Percentiles rank a stretch among this genome's conserved stretches.
Conservation (phyloP, 768 basidiomycete genomes). For the Dacryopinax spathularia region DNA sequence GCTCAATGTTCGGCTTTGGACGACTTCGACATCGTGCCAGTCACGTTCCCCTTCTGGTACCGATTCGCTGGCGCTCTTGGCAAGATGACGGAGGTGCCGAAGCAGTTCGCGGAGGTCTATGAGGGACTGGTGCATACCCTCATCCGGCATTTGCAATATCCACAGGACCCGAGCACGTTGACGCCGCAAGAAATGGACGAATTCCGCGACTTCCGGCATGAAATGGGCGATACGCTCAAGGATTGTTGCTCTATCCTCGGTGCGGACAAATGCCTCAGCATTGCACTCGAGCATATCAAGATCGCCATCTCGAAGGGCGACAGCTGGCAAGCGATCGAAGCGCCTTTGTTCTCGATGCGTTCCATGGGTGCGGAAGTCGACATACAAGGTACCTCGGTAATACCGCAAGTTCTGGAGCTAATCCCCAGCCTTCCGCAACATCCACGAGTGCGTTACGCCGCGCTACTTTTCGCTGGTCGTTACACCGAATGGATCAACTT, state of each 20-base stretch:
- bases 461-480: conserved; percentile 82
- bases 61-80: conserved; percentile 80
- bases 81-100: conserved; percentile 55
- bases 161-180: conserved; percentile 49
- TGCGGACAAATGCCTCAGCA: conserved; percentile 64
- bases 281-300: conserved; percentile 69
- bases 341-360: conserved; percentile 91
- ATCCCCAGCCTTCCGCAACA: conserved; percentile 80
- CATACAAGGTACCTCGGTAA: conserved; percentile 58
- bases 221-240: conserved; percentile 98
- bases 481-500: conserved; percentile 94
- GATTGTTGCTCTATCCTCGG: conserved; percentile 94
- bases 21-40: conserved; percentile 90
- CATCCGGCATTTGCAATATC: conserved; percentile 84
- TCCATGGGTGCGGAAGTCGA: conserved; percentile 96
- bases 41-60: conserved; percentile 99
- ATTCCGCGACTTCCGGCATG: conserved; percentile 89
- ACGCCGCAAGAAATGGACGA: conserved; percentile 78
- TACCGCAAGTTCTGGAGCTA: conserved; percentile 94
- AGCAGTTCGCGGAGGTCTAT: conserved; percentile 73
- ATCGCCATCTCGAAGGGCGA: conserved; percentile 49
- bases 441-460: conserved; percentile 86
- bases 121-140: conserved; percentile 70
- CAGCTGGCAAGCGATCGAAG: conserved; percentile 95
- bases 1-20: conserved; percentile 81